Evolutionary conservation across 805 yeast species (phyloP).

Genomic region (Yarrowia sp.): DNA sequence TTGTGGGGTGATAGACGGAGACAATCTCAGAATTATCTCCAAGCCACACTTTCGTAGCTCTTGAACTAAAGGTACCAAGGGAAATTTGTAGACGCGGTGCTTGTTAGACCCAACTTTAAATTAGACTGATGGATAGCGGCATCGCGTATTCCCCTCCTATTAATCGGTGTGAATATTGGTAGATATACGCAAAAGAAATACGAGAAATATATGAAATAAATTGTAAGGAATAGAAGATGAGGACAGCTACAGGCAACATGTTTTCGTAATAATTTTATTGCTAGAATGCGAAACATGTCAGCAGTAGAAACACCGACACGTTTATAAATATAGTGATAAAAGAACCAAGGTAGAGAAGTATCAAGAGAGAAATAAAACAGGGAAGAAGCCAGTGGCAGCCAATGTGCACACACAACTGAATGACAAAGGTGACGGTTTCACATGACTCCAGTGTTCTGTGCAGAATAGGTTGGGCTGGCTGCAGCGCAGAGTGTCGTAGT

Average conservation of each 20-base stretch:
- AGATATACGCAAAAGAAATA: no score
- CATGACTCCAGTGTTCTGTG: neutral
- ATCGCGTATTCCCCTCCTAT: no score
- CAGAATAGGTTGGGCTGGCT: neutral
- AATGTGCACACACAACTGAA: neutral
- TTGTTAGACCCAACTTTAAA: neutral
- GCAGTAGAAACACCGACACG: conserved; percentile 10
- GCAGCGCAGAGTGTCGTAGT: neutral
- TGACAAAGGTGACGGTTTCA: neutral
- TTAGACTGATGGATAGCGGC: neutral
- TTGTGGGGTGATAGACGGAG: neutral
- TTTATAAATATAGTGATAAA: conserved; percentile 24
- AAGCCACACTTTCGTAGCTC: no score
- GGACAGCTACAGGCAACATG: no score
- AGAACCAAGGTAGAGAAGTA: conserved; percentile 3
- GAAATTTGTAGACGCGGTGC: no score
- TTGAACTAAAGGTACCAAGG: no score
- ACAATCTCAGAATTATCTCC: no score
- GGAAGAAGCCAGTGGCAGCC: neutral
- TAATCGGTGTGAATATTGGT: no score
- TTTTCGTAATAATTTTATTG: neutral
- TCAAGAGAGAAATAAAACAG: neutral
- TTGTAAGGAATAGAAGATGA: no score
- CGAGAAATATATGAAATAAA: no score
- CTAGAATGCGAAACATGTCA: conserved; percentile 23